These are phyloP conservation scores for Fragilariopsis cylindrus DNA, from an alignment of 108 stramenopile genomes.

Conservation along the genomic window DNA sequence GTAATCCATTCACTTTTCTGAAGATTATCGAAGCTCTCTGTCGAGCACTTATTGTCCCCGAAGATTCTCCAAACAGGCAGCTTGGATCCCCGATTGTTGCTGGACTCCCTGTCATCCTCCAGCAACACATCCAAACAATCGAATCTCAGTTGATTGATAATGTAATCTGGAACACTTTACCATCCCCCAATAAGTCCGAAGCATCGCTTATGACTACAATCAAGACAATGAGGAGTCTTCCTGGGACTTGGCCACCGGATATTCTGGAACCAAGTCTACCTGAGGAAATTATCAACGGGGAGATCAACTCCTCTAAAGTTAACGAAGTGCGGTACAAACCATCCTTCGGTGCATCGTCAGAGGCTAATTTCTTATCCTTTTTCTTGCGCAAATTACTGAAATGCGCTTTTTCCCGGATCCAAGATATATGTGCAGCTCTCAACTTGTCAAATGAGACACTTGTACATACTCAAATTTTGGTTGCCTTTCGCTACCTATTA, in stretches of 20 bases:
- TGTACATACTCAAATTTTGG: constrained; percentile 35
- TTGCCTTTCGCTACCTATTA: constrained; percentile 42
- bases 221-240: constrained; percentile 16
- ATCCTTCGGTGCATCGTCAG: constrained; percentile 15
- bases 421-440: constrained; percentile 27
- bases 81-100: constrained; percentile 11
- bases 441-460: constrained; percentile 12
- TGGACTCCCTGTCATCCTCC: constrained; percentile 29
- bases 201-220: constrained; percentile 11
- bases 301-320: background rate
- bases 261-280: constrained; percentile 20
- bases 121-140: constrained; percentile 17
- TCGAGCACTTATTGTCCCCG: constrained; percentile 20
- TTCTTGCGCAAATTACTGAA: constrained; percentile 35
- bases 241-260: constrained; percentile 37
- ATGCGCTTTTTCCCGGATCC: constrained; percentile 28
- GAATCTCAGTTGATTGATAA: constrained; percentile 35
- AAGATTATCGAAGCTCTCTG: constrained; percentile 42
- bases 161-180: constrained; percentile 25
- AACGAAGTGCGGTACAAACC: constrained; percentile 1
- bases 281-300: constrained; percentile 21
- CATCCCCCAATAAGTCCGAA: background rate
- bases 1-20: constrained; percentile 34
- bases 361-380: constrained; percentile 29
- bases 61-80: background rate